A percentile compares a stretch with the other conserved stretches of the same genome.
These are phyloP conservation scores for Helotiales sp. DNA, from an alignment of 2,329 filamentous ascomycete species.

Conservation along the genomic window DNA sequence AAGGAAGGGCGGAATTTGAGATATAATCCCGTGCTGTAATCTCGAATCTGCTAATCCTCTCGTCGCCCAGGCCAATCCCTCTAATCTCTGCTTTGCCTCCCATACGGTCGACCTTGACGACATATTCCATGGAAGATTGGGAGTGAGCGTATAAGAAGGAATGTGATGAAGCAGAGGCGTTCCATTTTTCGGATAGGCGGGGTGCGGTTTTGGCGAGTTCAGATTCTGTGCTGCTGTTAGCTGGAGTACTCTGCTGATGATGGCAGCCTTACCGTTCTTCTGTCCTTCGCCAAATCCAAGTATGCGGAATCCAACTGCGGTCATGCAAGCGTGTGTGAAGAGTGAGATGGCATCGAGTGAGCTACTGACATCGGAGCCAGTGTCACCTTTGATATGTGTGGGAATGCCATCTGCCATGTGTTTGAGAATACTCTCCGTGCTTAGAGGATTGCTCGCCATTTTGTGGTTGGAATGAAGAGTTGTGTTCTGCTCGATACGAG, in stretches of 20 bases:
- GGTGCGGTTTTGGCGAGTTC: slow-evolving; percentile 62
- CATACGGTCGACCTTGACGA: slow-evolving; percentile 81
- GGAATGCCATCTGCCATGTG: slow-evolving; percentile 65
- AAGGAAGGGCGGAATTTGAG: slow-evolving; percentile 60
- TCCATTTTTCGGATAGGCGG: slow-evolving; percentile 79
- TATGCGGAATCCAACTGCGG: slow-evolving; percentile 78
- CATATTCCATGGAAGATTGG: slow-evolving; percentile 83
- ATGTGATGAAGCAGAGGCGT: slow-evolving; percentile 70
- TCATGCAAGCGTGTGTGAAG: slow-evolving; percentile 82
- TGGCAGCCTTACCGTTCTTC: slow-evolving; percentile 60
- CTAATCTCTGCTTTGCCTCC: slow-evolving; percentile 84
- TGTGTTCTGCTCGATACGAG: neutral
- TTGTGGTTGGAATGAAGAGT: neutral
- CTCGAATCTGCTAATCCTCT: slow-evolving; percentile 81
- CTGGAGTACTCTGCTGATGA: neutral
- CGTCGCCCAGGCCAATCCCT: slow-evolving; percentile 78
- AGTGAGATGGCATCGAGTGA: slow-evolving; percentile 84
- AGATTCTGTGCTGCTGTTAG: slow-evolving; percentile 50
- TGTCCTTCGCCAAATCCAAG: slow-evolving; percentile 86
- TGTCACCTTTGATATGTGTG: slow-evolving; percentile 56
- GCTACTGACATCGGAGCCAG: slow-evolving; percentile 67
- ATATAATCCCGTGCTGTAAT: slow-evolving; percentile 76
- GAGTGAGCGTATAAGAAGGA: slow-evolving; percentile 86
- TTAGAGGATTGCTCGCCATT: slow-evolving; percentile 47
- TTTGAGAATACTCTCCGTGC: slow-evolving; percentile 54